Percentiles rank a stretch among this genome's conserved stretches.
These are phyloP conservation scores for Ottelia alismoides DNA, from an alignment of 106 monocot genomes.

Conservation along the genomic window DNA sequence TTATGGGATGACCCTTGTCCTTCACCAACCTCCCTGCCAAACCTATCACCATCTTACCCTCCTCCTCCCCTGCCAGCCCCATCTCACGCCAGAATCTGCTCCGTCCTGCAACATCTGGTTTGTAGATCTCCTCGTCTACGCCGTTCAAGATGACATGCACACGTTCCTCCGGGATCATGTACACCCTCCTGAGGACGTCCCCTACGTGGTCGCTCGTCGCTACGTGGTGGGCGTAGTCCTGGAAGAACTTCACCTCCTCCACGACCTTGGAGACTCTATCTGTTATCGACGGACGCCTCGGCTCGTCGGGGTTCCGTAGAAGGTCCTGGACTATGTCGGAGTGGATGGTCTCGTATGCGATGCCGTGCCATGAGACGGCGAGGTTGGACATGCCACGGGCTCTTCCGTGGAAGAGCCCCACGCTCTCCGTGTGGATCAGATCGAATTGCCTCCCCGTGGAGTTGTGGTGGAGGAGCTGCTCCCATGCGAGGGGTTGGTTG, in stretches of 20 bases:
- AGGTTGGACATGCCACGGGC: conserved; percentile 41
- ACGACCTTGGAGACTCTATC: conserved; percentile 45
- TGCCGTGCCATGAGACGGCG: conserved; percentile 84
- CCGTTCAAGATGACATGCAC: conserved; percentile 78
- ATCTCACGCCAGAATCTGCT: conserved; percentile 27
- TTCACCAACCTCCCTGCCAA: conserved; percentile 76
- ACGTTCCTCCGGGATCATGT: conserved; percentile 75
- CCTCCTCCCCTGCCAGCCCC: conserved; percentile 32
- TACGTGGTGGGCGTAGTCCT: conserved; percentile 61
- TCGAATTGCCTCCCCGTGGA: conserved; percentile 36
- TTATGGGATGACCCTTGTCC: conserved; percentile 83
- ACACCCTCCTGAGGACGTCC: conserved; percentile 66
- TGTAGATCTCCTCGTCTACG: conserved; percentile 61
- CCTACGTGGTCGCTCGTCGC: conserved; percentile 86
- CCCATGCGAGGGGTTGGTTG: conserved; percentile 61
- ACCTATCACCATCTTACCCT: conserved; percentile 56
- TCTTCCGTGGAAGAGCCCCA: conserved; percentile 50
- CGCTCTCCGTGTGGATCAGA: conserved; percentile 69
- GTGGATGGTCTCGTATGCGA: conserved; percentile 83
- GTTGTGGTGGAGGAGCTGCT: conserved; percentile 45
- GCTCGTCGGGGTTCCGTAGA: conserved; percentile 27
- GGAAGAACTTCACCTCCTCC: conserved; percentile 83
- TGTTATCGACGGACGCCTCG: conserved; percentile 12
- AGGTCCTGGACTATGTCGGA: conserved; percentile 80
- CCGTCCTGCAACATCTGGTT: conserved; percentile 9